Percentiles rank a stretch among this genome's conserved stretches.
Conservation (phyloP, 495 filamentous ascomycete genomes). For the Thozetella sp. region DNA sequence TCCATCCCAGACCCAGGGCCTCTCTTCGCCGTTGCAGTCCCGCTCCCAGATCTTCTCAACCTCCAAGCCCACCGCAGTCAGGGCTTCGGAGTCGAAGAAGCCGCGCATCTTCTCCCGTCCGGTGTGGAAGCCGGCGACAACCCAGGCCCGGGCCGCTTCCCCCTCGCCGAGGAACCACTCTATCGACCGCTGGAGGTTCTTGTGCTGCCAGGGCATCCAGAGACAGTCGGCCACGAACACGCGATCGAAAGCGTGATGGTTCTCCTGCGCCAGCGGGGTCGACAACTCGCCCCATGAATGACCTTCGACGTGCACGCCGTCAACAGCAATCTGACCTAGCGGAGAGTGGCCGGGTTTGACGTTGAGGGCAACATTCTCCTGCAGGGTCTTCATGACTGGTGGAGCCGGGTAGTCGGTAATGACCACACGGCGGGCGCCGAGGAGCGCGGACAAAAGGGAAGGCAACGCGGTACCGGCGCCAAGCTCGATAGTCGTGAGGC, state of each 20-base stretch:
- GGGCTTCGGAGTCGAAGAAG: slow-evolving; percentile 70
- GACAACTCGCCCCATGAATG: slow-evolving; percentile 74
- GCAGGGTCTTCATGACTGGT: slow-evolving; percentile 61
- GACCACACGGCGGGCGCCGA: slow-evolving; percentile 63
- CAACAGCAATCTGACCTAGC: slow-evolving; percentile 11
- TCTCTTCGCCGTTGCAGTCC: slow-evolving; percentile 66
- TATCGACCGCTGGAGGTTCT: slow-evolving; percentile 69
- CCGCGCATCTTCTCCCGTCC: slow-evolving; percentile 68
- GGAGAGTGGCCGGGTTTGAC: slow-evolving; percentile 18
- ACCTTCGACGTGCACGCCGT: slow-evolving; percentile 50
- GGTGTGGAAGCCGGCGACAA: slow-evolving; percentile 83
- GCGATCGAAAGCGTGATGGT: slow-evolving; percentile 60
- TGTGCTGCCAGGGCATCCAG: slow-evolving; percentile 83
- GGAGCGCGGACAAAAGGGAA: slow-evolving; percentile 66
- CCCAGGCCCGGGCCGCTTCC: slow-evolving; percentile 58
- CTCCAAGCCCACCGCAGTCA: slow-evolving; percentile 58
- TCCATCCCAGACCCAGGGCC: slow-evolving; percentile 67
- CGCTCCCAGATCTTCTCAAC: slow-evolving; percentile 74
- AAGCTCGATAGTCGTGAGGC: slow-evolving; percentile 47
- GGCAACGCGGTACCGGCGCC: slow-evolving; percentile 74
- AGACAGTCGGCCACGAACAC: slow-evolving; percentile 83
- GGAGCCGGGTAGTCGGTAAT: slow-evolving; percentile 79
- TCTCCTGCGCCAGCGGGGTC: slow-evolving; percentile 51
- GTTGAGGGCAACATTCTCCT: slow-evolving; percentile 55
- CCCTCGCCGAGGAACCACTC: slow-evolving; percentile 64